phyloP scores from a whole-genome alignment of 495 filamentous ascomycete species.

The Beverwykella pulmonaria region DNA sequence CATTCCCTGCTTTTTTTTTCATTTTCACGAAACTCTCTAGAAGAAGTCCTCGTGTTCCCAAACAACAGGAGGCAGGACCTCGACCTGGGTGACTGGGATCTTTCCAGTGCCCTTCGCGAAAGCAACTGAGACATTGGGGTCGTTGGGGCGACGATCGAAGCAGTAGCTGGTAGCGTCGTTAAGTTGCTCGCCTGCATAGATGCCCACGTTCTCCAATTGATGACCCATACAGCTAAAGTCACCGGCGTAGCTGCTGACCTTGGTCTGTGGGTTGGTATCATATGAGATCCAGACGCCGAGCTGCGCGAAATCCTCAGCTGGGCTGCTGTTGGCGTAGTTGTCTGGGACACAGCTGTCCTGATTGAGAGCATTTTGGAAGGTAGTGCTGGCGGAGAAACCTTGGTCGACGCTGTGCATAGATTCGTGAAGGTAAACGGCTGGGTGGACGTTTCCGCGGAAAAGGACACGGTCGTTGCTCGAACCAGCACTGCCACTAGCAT shows the following conservation, averaged over 20 bases:
- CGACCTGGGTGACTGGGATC: neutral
- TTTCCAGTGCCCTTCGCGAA: neutral
- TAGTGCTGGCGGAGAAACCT: neutral
- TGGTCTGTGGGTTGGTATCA: conserved; percentile 4
- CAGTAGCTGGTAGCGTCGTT: neutral
- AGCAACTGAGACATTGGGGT: neutral
- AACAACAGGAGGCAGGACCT: neutral
- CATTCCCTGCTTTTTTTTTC: too few relatives aligned
- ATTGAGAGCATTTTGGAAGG: neutral
- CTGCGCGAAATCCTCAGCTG: conserved; percentile 13
- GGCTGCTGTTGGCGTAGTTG: conserved; percentile 6
- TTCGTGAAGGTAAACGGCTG: conserved; percentile 3
- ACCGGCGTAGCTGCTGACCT: neutral
- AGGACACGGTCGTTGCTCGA: neutral
- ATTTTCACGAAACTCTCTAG: neutral
- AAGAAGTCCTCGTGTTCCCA: neutral
- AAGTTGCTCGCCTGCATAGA: neutral
- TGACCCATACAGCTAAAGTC: conserved; percentile 1
- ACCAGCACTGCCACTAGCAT: neutral
- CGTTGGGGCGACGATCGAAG: conserved; percentile 3
- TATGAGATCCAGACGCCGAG: conserved; percentile 3
- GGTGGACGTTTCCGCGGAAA: neutral
- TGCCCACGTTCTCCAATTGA: neutral
- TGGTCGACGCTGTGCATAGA: conserved; percentile 7
- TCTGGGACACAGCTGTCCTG: conserved; percentile 8